Evolutionary conservation across 2,329 filamentous ascomycete genomes (phyloP).

Genomic region (Claviceps maximensis): DNA sequence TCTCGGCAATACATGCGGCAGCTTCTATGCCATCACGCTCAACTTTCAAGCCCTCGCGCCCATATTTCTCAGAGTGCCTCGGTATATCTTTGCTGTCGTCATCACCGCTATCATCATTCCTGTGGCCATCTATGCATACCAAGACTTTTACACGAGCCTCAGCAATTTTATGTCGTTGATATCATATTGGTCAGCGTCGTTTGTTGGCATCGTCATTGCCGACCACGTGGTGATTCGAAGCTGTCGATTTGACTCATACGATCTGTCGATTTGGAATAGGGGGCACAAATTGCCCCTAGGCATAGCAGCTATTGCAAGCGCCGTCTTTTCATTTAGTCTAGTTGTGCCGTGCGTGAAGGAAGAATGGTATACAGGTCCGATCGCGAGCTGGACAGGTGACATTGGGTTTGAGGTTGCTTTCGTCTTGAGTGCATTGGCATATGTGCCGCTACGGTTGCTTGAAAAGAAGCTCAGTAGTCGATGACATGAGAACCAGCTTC

Average conservation of each 20-base stretch:
- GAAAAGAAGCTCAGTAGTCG: constrained; percentile 24
- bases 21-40: constrained; percentile 48
- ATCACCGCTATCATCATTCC: constrained; percentile 47
- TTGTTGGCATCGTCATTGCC: constrained; percentile 33
- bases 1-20: constrained; percentile 45
- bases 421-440: constrained; percentile 32
- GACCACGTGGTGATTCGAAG: constrained; percentile 37
- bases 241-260: constrained; percentile 29
- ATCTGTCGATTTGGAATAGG: constrained; percentile 34
- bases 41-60: constrained; percentile 52
- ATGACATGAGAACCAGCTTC: neutral
- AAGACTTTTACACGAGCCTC: constrained; percentile 43
- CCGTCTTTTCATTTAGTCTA: constrained; percentile 32
- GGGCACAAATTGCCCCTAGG: constrained; percentile 31
- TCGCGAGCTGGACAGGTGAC: constrained; percentile 46
- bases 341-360: constrained; percentile 48
- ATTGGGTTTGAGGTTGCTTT: constrained; percentile 55
- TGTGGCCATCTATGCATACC: constrained; percentile 40
- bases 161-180: constrained; percentile 44
- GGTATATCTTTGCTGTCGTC: constrained; percentile 43
- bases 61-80: constrained; percentile 39
- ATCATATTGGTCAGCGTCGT: constrained; percentile 45
- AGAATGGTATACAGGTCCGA: constrained; percentile 47
- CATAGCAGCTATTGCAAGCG: constrained; percentile 32
- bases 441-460: constrained; percentile 31